phyloP scores from a whole-genome alignment of 768 basidiomycete species.

The Auriculariales sp. region DNA sequence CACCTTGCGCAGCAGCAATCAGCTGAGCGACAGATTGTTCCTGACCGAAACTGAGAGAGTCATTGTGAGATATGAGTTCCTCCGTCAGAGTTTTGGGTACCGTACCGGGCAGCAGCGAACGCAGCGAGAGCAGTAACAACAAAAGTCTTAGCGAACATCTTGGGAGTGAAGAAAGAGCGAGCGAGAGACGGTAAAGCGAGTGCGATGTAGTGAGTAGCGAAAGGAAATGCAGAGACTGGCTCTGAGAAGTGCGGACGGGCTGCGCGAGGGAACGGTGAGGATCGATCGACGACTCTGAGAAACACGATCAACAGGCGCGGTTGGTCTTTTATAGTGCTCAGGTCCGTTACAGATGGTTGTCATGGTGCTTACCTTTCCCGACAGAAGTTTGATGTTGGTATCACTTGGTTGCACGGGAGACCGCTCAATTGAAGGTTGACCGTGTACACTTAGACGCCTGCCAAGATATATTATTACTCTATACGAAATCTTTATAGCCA shows the following conservation, averaged over 20 bases:
- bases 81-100: too few species aligned
- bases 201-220: not conserved
- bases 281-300: conserved; percentile 1
- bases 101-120: not conserved
- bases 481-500: too few species aligned
- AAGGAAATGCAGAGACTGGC: conserved; percentile 1
- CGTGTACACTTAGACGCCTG: too few species aligned
- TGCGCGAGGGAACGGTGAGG: not conserved
- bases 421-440: too few species aligned
- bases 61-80: not conserved
- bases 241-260: too few species aligned
- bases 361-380: not conserved
- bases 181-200: not conserved
- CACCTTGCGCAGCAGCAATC: not conserved
- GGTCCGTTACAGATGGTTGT: not conserved
- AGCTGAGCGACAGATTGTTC: not conserved
- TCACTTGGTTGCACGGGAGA: too few species aligned
- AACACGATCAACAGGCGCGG: not conserved
- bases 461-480: too few species aligned
- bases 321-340: not conserved
- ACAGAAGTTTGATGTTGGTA: too few species aligned
- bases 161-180: not conserved
- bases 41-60: not conserved
- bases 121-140: not conserved
- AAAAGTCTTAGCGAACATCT: not conserved